Evolutionary conservation across 1,284 basidiomycete species (phyloP), one percentile per base, ranked within the genome.

Genomic region (Microbotryum violaceum): DNA sequence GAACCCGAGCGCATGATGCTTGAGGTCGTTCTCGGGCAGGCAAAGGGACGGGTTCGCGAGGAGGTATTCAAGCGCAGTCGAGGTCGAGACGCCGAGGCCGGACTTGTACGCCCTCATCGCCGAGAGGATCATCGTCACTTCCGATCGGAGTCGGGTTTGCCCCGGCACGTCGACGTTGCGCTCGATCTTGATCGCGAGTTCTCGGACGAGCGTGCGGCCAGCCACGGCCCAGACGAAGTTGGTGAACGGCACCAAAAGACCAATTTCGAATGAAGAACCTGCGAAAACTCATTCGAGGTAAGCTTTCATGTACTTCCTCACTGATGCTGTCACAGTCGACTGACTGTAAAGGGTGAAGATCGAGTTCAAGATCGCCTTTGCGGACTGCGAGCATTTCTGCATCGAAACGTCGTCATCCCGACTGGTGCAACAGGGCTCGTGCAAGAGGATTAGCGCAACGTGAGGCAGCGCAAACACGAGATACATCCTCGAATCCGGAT

Each of bases 391-490:
- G 37, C 68, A 68, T 42, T 61, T 57, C 27, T 47, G 23, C 66
- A 64, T 66, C 23, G 64, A 60, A 25, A 63, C 53, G 44, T 66
- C 64, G 23, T 57, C 60, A 6, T 61, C 64, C 8, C 47, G 50
- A 33, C 49, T 31, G 31, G 54, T 61, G 51, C 54, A 59, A 49
- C 69, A 69, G 2, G 61, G 57, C 58, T 70, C 69, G 53, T 70
- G 69, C 6, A 70, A 60, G 14, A 70, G 44, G 21, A 70, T 67
- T 23, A 63, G 59, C 42, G 56, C 50, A 25, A 61, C 63, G 50
- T 64, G 52, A 6, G 57, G 52, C 18, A 61, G 37, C 1, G 63
- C 54, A 2, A 51, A 60, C 23, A 54, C 52, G n/a, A 64, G 23
- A 25, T 54, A 61, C 27, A 61, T 54, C 10, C 52, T 52, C 2